Conservation (phyloP, 495 filamentous ascomycete genomes). For the Chlorociboria aeruginascens region DNA sequence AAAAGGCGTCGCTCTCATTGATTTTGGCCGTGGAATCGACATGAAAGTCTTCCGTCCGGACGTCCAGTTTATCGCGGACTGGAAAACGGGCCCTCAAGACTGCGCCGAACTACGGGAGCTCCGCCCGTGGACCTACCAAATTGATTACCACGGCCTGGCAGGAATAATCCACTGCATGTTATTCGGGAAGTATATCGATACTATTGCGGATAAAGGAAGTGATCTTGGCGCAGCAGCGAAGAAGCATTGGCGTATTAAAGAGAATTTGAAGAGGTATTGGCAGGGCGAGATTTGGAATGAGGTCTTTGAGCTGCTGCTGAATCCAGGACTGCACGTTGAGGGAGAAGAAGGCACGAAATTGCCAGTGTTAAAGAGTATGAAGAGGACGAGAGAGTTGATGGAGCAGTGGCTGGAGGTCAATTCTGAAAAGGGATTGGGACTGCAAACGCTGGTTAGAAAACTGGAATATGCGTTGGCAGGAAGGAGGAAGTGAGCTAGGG, state of each 20-base stretch:
- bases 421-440: conserved; percentile 67
- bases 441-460: conserved; percentile 59
- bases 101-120: conserved; percentile 91
- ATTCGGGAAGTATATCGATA: conserved; percentile 92
- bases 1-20: conserved; percentile 78
- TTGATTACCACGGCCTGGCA: conserved; percentile 87
- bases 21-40: conserved; percentile 92
- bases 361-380: conserved; percentile 58
- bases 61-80: conserved; percentile 89
- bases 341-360: conserved; percentile 46
- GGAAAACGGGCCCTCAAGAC: conserved; percentile 72
- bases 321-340: conserved; percentile 54
- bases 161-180: conserved; percentile 75
- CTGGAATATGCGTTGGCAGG: conserved; percentile 41
- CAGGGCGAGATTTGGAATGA: conserved; percentile 80
- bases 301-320: conserved; percentile 77
- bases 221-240: conserved; percentile 35
- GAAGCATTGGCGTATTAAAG: conserved; percentile 58
- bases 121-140: conserved; percentile 89
- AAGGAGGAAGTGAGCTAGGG: conserved; percentile 4
- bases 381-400: conserved; percentile 59
- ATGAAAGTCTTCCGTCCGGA: conserved; percentile 67
- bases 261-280: conserved; percentile 86
- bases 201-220: conserved; percentile 38
- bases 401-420: conserved; percentile 72